Evolutionary conservation across 1,284 basidiomycete genomes (phyloP), one percentile per base, ranked within the genome.

Genomic region (Sparassis latifolia): DNA sequence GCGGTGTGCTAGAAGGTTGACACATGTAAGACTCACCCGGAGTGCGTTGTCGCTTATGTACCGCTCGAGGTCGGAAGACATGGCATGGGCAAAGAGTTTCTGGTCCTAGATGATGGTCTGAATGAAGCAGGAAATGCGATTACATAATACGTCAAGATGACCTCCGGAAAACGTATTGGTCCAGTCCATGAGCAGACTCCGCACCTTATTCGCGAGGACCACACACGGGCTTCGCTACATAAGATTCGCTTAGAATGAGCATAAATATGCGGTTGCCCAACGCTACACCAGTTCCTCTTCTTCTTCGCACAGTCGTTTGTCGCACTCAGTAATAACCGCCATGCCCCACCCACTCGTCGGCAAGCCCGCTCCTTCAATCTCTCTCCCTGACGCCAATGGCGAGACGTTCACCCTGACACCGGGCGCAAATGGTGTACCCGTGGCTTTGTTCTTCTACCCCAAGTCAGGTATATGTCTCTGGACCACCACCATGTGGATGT

Each of bases 11-110:
- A 12, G 6, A 37, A 37, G 35, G 6, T 37, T 6, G 35, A 37
- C 35, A 37, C 7, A 37, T 37, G 35, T 37, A 10, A 31, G 29
- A 73, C 84, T 63, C 62, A 92, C 89, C 56, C 78, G 77, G 51
- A 94, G 79, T 53, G 84, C 83, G 71, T 92, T 91, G 74, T 95
- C 92, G 67, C 84, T 87, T 58, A 94, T 86, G 68, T 88, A 95
- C 57, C 84, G 77, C 62, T 89, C 76, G 49, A 89, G 74, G 57
- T 82, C 77, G 48, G 78, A 76, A 55, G 76, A 69, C 82, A 83
- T 75, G 61, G 47, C 20, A 42, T 9, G 27, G 6, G 35, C 6
- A 37, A 12, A 7, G 35, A 37, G 35, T 30, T 38, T 28, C 10
- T 20, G 20, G 20, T 20, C 20, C 20, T 20, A 20, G 20, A 20